Conservation (phyloP, 805 yeast species). For the Sporopachydermia quercuum region DNA sequence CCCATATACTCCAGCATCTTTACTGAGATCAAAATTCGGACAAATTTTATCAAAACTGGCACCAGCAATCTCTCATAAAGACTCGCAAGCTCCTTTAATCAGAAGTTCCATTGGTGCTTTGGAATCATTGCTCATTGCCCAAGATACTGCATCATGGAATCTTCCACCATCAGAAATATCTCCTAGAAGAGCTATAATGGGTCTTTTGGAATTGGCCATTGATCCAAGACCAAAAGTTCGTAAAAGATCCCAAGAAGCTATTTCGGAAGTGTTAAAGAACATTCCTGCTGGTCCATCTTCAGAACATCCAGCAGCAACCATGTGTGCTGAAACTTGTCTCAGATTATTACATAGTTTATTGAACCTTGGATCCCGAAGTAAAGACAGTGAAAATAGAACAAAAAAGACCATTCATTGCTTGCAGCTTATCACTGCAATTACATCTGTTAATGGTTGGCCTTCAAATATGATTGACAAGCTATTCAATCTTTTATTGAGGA, state of each 20-base stretch:
- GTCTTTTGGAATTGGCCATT: conserved; percentile 59
- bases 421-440: conserved; percentile 59
- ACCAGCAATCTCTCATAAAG: conserved; percentile 55
- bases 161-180: conserved; percentile 19
- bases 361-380: conserved; percentile 17
- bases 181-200: conserved; percentile 74
- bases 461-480: conserved; percentile 46
- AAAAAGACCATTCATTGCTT: conserved; percentile 43
- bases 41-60: conserved; percentile 71
- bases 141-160: conserved; percentile 73
- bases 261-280: conserved; percentile 42
- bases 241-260: conserved; percentile 85
- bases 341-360: conserved; percentile 32
- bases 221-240: conserved; percentile 93
- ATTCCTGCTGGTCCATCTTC: conserved; percentile 70
- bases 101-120: conserved; percentile 77
- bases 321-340: conserved; percentile 56
- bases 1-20: conserved; percentile 49
- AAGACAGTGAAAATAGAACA: conserved; percentile 20
- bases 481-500: conserved; percentile 61
- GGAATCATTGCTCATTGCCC: conserved; percentile 65
- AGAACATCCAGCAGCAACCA: conserved; percentile 61
- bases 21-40: conserved; percentile 61
- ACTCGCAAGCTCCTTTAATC: conserved; percentile 66
- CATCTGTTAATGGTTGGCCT: conserved; percentile 78